Percentiles rank a stretch among this genome's conserved stretches.
Evolutionary conservation across 2,329 filamentous ascomycete genomes (phyloP).

Genomic region (Epichloe hybrida): DNA sequence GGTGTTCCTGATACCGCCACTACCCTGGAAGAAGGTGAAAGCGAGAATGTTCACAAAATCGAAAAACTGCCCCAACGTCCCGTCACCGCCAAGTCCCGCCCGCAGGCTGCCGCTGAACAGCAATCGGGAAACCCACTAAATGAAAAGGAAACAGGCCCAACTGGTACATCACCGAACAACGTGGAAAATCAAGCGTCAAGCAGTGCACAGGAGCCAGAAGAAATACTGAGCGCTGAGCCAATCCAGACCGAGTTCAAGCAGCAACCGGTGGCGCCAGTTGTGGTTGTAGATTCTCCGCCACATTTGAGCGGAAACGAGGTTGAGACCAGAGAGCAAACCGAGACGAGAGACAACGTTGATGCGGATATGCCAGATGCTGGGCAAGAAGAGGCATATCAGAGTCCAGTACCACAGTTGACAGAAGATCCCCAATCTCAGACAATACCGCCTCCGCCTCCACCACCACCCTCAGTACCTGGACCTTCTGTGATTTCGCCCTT

Average conservation of each 20-base stretch:
- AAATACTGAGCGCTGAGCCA: conserved; percentile 23
- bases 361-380: conserved; percentile 54
- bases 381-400: conserved; percentile 36
- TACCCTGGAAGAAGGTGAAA: conserved; percentile 36
- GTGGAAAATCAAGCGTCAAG: conserved; percentile 31
- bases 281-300: conserved; percentile 30
- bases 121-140: conserved; percentile 25
- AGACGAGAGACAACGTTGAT: conserved; percentile 41
- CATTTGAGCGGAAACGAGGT: conserved; percentile 13
- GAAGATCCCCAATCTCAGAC: conserved; percentile 19
- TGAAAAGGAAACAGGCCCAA: conserved; percentile 34
- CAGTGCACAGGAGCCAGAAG: conserved; percentile 33
- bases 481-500: conserved; percentile 27
- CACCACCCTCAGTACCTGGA: conserved; percentile 22
- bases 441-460: conserved; percentile 34
- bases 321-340: conserved; percentile 16
- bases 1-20: conserved; percentile 47
- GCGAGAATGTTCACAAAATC: conserved; percentile 42
- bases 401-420: conserved; percentile 22
- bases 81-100: conserved; percentile 39
- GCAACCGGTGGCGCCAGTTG: conserved; percentile 25
- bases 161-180: conserved; percentile 21
- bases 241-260: conserved; percentile 36
- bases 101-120: conserved; percentile 39
- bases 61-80: conserved; percentile 42